Evolutionary conservation across 1,284 basidiomycete species (phyloP), one percentile per base, ranked within the genome.

Genomic region (Austroboletus novae-zelandiae): DNA sequence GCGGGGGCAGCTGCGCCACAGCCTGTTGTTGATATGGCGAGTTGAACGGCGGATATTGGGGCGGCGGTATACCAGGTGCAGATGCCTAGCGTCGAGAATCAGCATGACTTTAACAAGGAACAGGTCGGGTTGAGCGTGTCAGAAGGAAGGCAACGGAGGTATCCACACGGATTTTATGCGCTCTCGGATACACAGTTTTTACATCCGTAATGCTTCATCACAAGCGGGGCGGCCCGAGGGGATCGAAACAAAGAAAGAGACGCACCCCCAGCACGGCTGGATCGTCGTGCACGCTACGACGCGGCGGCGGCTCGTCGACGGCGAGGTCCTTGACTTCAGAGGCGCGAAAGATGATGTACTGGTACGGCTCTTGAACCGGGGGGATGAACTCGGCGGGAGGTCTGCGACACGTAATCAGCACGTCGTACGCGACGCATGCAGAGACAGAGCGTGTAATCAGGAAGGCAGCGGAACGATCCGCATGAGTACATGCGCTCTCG

Each of bases 311-410:
- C 55, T 89, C 84, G 58, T 90, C 88, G 13, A 90, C 86, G 27
- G 85, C 77, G 17, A 90, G 74, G 61, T 90, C 87, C 60, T 90
- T 90, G 55, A 90, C 88, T 67, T 90, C 87, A 8, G 86, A 88
- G 11, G 87, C 87, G 53, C 86, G 86, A 72, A 90, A 90, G 55
- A 90, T 87, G 70, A 90, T 89, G 67, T 88, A 89, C 57, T 84
- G 77, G 65, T 89, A 90, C 1, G 87, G 87, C 54, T 88, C 84
- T 66, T 81, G 79, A 37, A 84, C 83, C 0, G 87, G 87, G 5
- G 88, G 84, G 48, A 89, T 89, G 68, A 83, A 90, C 61, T 89
- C 83, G 36, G 76, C 71, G 35, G 81, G 78, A 13, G 86, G 85
- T 57, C 87, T 89, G 60, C 29, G 29, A 34, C 43, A 47, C 42